Conservation (phyloP, 2,329 filamentous ascomycete species). For the Pseudopithomyces maydicus region DNA sequence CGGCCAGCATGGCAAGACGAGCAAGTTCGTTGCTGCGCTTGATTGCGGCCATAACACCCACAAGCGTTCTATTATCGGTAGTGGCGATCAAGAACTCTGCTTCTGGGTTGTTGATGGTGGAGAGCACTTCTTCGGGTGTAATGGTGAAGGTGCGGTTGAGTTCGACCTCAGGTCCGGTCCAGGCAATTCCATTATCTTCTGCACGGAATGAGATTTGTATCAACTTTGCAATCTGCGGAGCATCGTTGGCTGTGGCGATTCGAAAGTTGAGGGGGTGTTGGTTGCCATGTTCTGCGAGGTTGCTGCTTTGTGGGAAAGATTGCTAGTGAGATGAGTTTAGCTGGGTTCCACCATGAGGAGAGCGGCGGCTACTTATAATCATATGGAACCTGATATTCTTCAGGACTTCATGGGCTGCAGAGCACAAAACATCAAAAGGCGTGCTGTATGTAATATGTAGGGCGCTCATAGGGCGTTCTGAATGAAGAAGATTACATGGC, state of each 20-base stretch:
- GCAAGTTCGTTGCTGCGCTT: background rate
- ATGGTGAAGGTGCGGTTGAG: slow-evolving; percentile 6
- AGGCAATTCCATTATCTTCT: background rate
- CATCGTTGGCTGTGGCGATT: background rate
- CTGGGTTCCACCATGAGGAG: too few relatives aligned
- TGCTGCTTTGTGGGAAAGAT: background rate
- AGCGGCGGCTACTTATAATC: background rate
- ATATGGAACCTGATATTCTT: too few relatives aligned
- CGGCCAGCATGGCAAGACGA: slow-evolving; percentile 3
- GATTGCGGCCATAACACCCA: background rate
- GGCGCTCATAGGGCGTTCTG: background rate
- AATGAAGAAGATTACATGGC: background rate
- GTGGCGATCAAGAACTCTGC: slow-evolving; percentile 4
- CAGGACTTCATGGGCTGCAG: background rate
- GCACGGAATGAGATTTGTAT: slow-evolving; percentile 5
- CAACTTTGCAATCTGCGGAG: background rate
- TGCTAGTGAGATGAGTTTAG: background rate
- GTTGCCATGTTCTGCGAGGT: background rate
- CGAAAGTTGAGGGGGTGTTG: background rate
- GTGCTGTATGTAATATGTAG: background rate
- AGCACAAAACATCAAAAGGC: background rate
- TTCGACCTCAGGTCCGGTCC: slow-evolving; percentile 1
- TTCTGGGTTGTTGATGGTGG: slow-evolving; percentile 3
- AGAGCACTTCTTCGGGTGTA: background rate
- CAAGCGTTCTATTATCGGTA: background rate